These are phyloP conservation scores for Phtheirospermum japonicum DNA, from an alignment of 257 asterid species.

Conservation along the genomic window DNA sequence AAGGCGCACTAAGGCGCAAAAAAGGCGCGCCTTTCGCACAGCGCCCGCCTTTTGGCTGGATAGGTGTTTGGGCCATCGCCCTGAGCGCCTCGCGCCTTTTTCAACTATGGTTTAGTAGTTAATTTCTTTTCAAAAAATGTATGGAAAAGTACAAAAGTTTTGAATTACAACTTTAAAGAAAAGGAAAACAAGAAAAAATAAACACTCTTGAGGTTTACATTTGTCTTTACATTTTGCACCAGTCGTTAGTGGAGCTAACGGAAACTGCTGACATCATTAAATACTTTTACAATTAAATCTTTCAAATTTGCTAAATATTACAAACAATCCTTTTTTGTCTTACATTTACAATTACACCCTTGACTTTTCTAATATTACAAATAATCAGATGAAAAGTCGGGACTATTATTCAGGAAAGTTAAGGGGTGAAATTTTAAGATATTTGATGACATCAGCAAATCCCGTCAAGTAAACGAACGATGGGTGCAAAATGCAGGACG, in stretches of 20 bases:
- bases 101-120: no score
- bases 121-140: not conserved
- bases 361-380: not conserved
- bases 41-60: no score
- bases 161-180: not conserved
- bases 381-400: not conserved
- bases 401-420: not conserved
- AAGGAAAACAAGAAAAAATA: not conserved
- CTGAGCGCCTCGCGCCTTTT: no score
- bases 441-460: no score
- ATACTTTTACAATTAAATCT: not conserved
- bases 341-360: not conserved
- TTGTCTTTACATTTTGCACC: not conserved
- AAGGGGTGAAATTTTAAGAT: not conserved
- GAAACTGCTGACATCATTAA: not conserved
- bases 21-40: no score
- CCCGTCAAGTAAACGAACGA: not conserved
- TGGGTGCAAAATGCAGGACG: not conserved
- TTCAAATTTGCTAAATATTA: not conserved
- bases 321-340: not conserved
- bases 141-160: not conserved
- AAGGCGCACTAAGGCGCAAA: no score
- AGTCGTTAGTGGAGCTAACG: not conserved
- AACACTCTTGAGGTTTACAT: no score
- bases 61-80: no score